Percentiles rank a stretch among this genome's conserved stretches.
Evolutionary conservation across 352 stramenopile species (phyloP).

Genomic region (Phytophthora pisi): DNA sequence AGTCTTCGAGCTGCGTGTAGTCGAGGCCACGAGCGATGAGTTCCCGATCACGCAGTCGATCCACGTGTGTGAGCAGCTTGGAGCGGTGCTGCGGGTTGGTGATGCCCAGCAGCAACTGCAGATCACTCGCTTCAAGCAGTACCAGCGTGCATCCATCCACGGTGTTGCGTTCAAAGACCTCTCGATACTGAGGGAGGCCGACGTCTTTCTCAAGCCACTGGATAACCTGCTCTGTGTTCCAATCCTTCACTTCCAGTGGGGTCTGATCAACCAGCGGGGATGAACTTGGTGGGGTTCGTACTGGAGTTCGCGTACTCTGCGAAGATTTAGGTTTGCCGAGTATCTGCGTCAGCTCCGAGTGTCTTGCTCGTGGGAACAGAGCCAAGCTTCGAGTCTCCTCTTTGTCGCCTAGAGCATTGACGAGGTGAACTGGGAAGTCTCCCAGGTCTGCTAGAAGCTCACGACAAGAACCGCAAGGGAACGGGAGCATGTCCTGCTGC

Average conservation of each 20-base stretch:
- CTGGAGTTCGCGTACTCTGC: background rate
- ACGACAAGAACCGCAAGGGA: conserved; percentile 69
- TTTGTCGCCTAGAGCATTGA: conserved; percentile 52
- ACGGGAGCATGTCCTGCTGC: conserved; percentile 51
- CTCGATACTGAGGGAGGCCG: conserved; percentile 55
- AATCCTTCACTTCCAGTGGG: conserved; percentile 54
- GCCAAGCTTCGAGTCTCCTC: conserved; percentile 62
- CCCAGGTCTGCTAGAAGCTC: conserved; percentile 72
- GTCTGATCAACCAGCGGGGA: background rate
- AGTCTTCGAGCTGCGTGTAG: conserved; percentile 77
- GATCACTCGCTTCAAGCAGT: conserved; percentile 58
- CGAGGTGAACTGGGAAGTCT: conserved; percentile 78
- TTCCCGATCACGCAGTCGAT: conserved; percentile 69
- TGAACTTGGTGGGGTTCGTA: background rate
- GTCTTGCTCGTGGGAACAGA: conserved; percentile 59
- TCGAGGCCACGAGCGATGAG: conserved; percentile 63
- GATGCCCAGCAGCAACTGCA: conserved; percentile 71
- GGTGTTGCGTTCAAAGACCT: conserved; percentile 54
- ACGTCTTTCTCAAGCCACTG: conserved; percentile 58
- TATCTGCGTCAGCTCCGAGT: conserved; percentile 35
- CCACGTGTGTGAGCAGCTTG: conserved; percentile 57
- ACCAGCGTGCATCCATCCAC: conserved; percentile 73
- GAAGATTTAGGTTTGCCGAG: conserved; percentile 7
- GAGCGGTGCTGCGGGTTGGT: conserved; percentile 63
- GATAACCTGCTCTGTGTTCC: conserved; percentile 55